Base-by-base conservation (phyloP, 2,329 filamentous ascomycete species). In the Cytospora piceae region DNA sequence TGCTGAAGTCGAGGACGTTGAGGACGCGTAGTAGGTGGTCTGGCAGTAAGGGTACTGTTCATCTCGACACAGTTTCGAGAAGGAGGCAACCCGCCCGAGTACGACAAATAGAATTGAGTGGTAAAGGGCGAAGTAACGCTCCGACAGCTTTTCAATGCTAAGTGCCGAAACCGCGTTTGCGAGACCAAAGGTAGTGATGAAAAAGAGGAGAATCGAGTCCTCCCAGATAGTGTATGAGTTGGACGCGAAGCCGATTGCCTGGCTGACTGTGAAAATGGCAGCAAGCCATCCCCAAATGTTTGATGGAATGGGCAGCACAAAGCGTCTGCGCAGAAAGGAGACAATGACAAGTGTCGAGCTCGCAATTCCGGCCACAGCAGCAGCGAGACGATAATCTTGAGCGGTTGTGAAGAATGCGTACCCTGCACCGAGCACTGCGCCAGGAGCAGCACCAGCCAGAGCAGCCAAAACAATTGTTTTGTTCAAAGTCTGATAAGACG, bases 161-260 rank as follows among this genome's bases (percentile, higher is more conserved):
- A 96, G 84, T 0, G 94, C 94, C 2, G 90, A 88, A 15, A 92
- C 77, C 15, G 90, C 85, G 42, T 90, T 87, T n/a, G 90, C 83
- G 8, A 93, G 77, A 34, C 93, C 94, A 74, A 98, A 97, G 0
- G 94, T 95, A 2, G 88, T 87, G 66, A 97, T 86, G 79, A 98
- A 94, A 80, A 96, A 97, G 3, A 97, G 83, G 5, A 97, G 84
- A 64, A 97, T 97, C 17, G 93, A 91, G 73, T 99, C 95, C 79
- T 99, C 95, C 94, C 95, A 99, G 70, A 99, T 97, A 0, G 94
- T 98, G 78, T 94, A 99, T 0, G 95, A 99, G 78, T 99, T 99
- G 4, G 95, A 95, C 0, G 94, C 94, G 75, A 98, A 99, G 9
- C 95, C 94, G 60, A 92, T 81, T n/a, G 93, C 96, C 73, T 97